These are phyloP conservation scores for Lentinula aciculospora DNA, from an alignment of 768 basidiomycete species.

Conservation along the genomic window DNA sequence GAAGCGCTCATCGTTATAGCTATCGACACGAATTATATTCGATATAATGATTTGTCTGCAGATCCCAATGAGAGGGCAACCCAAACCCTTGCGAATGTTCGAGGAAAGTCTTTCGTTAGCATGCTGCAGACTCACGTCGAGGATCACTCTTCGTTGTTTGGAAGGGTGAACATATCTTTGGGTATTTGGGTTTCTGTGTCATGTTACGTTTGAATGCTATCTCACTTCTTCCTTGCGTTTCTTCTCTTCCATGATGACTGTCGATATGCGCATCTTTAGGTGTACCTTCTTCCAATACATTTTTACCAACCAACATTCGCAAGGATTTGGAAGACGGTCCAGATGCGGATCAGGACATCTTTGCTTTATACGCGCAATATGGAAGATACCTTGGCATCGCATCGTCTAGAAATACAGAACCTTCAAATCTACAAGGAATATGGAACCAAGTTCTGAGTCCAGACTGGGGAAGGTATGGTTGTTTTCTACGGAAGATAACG, in stretches of 20 bases:
- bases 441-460: slow-evolving; percentile 11
- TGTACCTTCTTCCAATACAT: slow-evolving; percentile 1
- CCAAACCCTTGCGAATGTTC: background rate
- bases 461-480: slow-evolving; percentile 11
- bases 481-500: background rate
- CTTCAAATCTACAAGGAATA: slow-evolving; percentile 11
- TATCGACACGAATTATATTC: slow-evolving; percentile 10
- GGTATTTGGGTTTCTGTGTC: slow-evolving; percentile 1
- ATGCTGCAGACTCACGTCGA: slow-evolving; percentile 6
- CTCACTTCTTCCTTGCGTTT: background rate
- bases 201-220: background rate
- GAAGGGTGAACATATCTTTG: slow-evolving; percentile 7
- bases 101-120: background rate
- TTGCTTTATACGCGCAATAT: slow-evolving; percentile 8
- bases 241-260: background rate
- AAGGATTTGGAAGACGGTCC: slow-evolving; percentile 2
- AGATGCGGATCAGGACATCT: slow-evolving; percentile 9
- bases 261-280: background rate
- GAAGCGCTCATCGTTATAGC: slow-evolving; percentile 8
- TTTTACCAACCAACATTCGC: slow-evolving; percentile 3
- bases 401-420: slow-evolving; percentile 6
- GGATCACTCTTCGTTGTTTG: slow-evolving; percentile 7
- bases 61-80: slow-evolving; percentile 4
- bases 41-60: slow-evolving; percentile 8
- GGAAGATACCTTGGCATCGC: slow-evolving; percentile 8